Percentiles rank a stretch among this genome's conserved stretches.
phyloP scores from a whole-genome alignment of 1,284 basidiomycete species.

The Sanghuangporus sanghuang region DNA sequence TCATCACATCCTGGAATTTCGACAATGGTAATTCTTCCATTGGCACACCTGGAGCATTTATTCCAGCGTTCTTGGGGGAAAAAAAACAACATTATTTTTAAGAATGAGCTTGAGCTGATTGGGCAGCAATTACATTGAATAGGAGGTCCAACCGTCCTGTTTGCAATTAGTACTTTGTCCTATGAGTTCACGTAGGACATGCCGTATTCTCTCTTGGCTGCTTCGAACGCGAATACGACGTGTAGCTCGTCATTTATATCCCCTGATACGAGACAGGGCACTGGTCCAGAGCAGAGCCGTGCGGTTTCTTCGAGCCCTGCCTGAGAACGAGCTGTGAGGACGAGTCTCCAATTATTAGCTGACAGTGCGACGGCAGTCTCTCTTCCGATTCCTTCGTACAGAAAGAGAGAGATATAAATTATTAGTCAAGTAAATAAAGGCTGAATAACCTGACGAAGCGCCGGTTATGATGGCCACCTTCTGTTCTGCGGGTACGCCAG shows the following conservation, averaged over 20 bases:
- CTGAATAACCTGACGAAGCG: slow-evolving; percentile 28
- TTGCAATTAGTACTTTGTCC: not conserved
- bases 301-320: slow-evolving; percentile 57
- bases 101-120: not conserved
- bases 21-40: slow-evolving; percentile 63
- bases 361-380: slow-evolving; percentile 43
- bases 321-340: slow-evolving; percentile 51
- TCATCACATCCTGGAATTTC: slow-evolving; percentile 58
- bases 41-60: slow-evolving; percentile 40
- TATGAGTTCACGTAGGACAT: slow-evolving; percentile 16
- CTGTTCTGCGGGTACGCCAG: not conserved
- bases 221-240: slow-evolving; percentile 54
- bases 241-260: slow-evolving; percentile 60
- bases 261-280: slow-evolving; percentile 46
- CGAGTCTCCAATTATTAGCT: slow-evolving; percentile 53
- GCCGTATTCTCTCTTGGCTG: slow-evolving; percentile 56
- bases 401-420: not conserved
- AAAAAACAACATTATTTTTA: not conserved
- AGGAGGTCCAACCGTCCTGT: slow-evolving; percentile 70
- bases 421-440: slow-evolving; percentile 7
- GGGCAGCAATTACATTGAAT: slow-evolving; percentile 60
- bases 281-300: slow-evolving; percentile 37
- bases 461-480: slow-evolving; percentile 32
- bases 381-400: slow-evolving; percentile 30
- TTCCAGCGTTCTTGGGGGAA: slow-evolving; percentile 63